Percentiles rank a stretch among this genome's conserved stretches.
Conservation (phyloP, 1,284 basidiomycete genomes). For the Boletus semigastroideus region DNA sequence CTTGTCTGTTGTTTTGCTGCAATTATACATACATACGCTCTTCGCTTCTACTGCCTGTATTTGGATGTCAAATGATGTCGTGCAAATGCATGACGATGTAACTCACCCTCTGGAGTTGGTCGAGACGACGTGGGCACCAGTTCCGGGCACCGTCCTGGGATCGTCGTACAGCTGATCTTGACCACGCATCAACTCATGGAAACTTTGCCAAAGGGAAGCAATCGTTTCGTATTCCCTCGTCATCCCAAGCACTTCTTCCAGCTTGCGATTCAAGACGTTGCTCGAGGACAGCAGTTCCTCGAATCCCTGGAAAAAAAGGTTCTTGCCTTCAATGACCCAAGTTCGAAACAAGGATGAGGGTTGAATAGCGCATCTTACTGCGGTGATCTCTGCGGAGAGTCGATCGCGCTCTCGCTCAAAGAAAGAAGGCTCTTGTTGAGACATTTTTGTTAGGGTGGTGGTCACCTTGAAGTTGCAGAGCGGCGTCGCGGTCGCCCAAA, state of each 20-base stretch:
- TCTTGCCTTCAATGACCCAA: neutral
- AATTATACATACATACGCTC: conserved; percentile 32
- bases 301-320: conserved; percentile 68
- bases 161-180: conserved; percentile 40
- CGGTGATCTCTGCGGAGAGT: conserved; percentile 68
- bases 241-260: conserved; percentile 91
- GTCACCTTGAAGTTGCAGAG: too few relatives aligned
- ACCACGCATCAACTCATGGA: conserved; percentile 74
- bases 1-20: conserved; percentile 36
- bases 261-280: conserved; percentile 87
- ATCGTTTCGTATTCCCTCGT: conserved; percentile 93
- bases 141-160: conserved; percentile 50
- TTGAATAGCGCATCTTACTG: conserved; percentile 45
- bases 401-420: conserved; percentile 79
- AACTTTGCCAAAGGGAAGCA: conserved; percentile 82
- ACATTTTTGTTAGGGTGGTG: conserved; percentile 30
- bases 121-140: conserved; percentile 63
- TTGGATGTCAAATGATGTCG: conserved; percentile 44
- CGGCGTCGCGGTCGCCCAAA: too few relatives aligned
- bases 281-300: conserved; percentile 84
- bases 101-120: conserved; percentile 15
- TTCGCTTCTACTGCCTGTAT: conserved; percentile 42
- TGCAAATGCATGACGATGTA: conserved; percentile 22
- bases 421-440: conserved; percentile 54
- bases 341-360: too few relatives aligned